phyloP scores from a whole-genome alignment of 1,284 basidiomycete species.

The Ustilago loliicola region DNA sequence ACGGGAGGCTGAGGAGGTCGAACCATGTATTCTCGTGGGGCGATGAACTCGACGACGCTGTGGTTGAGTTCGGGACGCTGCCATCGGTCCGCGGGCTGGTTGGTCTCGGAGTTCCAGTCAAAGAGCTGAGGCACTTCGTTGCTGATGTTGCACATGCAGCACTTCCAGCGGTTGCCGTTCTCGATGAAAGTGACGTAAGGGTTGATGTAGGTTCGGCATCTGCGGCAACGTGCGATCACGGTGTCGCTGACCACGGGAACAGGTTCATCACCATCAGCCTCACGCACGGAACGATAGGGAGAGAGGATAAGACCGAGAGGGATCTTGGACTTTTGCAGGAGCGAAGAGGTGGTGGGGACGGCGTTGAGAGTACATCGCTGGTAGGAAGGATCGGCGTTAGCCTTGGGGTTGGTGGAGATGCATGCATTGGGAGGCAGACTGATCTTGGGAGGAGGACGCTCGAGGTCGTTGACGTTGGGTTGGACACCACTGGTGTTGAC shows the following conservation, averaged over 20 bases:
- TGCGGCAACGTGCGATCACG: constrained; percentile 95
- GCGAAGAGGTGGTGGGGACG: constrained; percentile 90
- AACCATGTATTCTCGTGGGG: constrained; percentile 98
- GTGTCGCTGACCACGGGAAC: constrained; percentile 93
- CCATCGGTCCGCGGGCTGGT: constrained; percentile 96
- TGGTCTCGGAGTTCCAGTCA: constrained; percentile 95
- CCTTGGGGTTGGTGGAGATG: constrained; percentile 82
- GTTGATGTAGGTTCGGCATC: constrained; percentile 98
- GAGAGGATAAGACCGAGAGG: constrained; percentile 91
- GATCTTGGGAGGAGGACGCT: constrained; percentile 86
- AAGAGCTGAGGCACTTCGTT: constrained; percentile 99
- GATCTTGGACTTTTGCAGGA: constrained; percentile 92
- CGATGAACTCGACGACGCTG: constrained; percentile 93
- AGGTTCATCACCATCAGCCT: constrained; percentile 75
- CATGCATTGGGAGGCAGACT: constrained; percentile 85
- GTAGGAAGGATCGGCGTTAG: constrained; percentile 91
- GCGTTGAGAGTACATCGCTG: constrained; percentile 92
- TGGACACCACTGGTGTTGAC: constrained; percentile 64
- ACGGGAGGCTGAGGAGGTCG: constrained; percentile 97
- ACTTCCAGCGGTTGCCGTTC: constrained; percentile 98
- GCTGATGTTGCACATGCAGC: constrained; percentile 98
- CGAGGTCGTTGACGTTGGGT: constrained; percentile 85
- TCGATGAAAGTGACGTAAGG: constrained; percentile 99
- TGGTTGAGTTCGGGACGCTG: constrained; percentile 91
- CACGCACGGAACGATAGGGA: constrained; percentile 85